A percentile compares a stretch with the other conserved stretches of the same genome.
phyloP scores from a whole-genome alignment of 176 grass and related monocot species.

The Alopecurus myosuroides region DNA sequence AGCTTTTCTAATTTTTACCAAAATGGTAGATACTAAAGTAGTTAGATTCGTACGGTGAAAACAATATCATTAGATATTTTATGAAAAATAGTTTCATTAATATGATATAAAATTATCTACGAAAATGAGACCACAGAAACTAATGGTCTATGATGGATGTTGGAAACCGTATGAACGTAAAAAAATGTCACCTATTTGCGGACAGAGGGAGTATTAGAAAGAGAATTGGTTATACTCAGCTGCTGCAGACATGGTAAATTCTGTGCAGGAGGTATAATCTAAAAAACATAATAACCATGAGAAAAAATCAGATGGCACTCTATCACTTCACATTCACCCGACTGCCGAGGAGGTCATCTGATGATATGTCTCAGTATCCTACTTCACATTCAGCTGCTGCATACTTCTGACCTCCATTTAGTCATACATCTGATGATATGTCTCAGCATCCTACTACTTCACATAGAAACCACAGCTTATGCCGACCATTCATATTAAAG shows the following conservation, averaged over 20 bases:
- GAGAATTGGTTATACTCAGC: neutral
- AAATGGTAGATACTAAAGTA: neutral
- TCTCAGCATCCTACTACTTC: neutral
- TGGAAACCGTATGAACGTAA: neutral
- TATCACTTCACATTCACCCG: neutral
- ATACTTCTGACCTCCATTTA: neutral
- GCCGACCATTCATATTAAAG: neutral
- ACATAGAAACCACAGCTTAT: neutral
- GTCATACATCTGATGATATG: neutral
- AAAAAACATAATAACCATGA: neutral
- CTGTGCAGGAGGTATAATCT: neutral
- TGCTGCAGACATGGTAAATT: constrained; percentile 14
- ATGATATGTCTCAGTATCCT: too few species aligned
- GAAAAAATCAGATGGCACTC: neutral
- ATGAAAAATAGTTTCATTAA: neutral
- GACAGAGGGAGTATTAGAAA: neutral
- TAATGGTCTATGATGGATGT: neutral
- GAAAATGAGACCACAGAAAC: neutral
- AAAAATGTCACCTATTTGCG: neutral
- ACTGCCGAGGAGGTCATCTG: neutral
- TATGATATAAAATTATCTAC: neutral
- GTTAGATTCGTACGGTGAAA: neutral
- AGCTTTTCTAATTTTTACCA: neutral
- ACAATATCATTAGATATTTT: neutral
- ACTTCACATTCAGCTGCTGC: neutral